Percentiles rank a stretch among this genome's conserved stretches.
phyloP scores from a whole-genome alignment of 805 yeast genomes.

The Yarrowia sp. region DNA sequence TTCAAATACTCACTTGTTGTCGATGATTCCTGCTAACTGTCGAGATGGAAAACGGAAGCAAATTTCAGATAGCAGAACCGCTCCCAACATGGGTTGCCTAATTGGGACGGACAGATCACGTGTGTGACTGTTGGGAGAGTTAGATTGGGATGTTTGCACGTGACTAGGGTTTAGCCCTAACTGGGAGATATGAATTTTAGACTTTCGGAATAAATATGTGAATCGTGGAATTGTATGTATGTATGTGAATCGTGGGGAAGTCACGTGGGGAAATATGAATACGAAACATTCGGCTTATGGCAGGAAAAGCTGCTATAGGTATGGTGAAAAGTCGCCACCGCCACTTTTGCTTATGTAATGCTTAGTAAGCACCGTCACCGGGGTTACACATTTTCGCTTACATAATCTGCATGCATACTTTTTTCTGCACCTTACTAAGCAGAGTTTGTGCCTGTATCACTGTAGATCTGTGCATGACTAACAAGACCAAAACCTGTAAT shows the following conservation, averaged over 20 bases:
- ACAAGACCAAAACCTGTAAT: no score
- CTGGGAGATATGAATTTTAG: not conserved
- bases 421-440: not conserved
- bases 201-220: no score
- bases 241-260: no score
- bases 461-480: not conserved
- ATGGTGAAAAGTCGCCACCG: not conserved
- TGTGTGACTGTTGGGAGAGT: constrained; percentile 18
- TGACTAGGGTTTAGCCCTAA: constrained; percentile 6
- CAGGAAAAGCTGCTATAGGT: no score
- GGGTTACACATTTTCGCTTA: not conserved
- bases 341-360: not conserved
- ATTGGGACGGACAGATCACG: constrained; percentile 16
- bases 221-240: no score
- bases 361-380: no score
- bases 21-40: constrained; percentile 25
- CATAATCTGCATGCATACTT: no score
- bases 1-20: constrained; percentile 20
- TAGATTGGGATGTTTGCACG: not conserved
- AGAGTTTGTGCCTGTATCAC: not conserved
- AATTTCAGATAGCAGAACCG: constrained; percentile 22
- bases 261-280: no score
- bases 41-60: constrained; percentile 24
- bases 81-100: constrained; percentile 22
- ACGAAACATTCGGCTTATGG: no score